phyloP scores from a whole-genome alignment of 768 basidiomycete genomes.

The Boletus rubroflammeus region DNA sequence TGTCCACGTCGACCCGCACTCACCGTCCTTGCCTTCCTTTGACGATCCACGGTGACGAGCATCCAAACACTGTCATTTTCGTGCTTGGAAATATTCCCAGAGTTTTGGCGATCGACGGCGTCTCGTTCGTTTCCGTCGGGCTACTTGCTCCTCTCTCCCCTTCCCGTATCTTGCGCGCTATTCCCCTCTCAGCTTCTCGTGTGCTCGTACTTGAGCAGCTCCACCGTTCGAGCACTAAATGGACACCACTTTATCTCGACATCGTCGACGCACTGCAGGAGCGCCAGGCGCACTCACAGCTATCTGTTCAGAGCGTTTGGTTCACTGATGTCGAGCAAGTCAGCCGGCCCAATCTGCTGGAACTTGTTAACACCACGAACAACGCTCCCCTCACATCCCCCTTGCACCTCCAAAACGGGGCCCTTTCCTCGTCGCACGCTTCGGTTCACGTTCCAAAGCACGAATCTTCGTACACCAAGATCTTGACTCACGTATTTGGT shows the following conservation, averaged over 20 bases:
- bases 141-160: constrained; percentile 68
- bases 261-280: constrained; percentile 69
- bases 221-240: constrained; percentile 72
- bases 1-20: constrained; percentile 60
- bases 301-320: constrained; percentile 58
- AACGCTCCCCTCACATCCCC: constrained; percentile 38
- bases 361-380: constrained; percentile 46
- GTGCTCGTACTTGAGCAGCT: constrained; percentile 84
- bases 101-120: constrained; percentile 47
- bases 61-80: constrained; percentile 68
- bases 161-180: constrained; percentile 49
- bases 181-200: constrained; percentile 60
- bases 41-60: constrained; percentile 44
- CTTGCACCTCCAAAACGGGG: constrained; percentile 46
- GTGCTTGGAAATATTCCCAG: constrained; percentile 55
- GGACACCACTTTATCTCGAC: constrained; percentile 86
- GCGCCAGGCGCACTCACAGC: constrained; percentile 43
- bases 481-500: constrained; percentile 76
- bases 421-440: constrained; percentile 23
- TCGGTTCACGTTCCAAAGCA: constrained; percentile 74
- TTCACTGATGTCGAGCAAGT: constrained; percentile 49
- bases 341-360: constrained; percentile 43
- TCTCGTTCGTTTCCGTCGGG: constrained; percentile 60
- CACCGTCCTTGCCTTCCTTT: constrained; percentile 61
- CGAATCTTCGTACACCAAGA: constrained; percentile 88